These are phyloP conservation scores for Xylaria sp. DNA, from an alignment of 2,329 filamentous ascomycete species.

Conservation along the genomic window DNA sequence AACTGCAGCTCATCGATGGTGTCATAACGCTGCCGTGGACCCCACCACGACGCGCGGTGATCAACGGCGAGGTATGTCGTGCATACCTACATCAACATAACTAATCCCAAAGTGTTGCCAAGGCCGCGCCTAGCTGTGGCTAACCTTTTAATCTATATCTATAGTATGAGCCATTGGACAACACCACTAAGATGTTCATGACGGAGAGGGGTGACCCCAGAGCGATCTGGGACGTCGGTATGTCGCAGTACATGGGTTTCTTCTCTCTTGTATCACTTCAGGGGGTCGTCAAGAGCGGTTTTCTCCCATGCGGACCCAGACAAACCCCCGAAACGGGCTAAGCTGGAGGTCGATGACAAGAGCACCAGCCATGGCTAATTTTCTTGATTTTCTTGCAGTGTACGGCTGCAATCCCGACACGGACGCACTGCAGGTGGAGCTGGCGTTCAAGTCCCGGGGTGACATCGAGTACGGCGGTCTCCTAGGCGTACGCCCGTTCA, in stretches of 20 bases:
- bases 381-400: conserved; percentile 2
- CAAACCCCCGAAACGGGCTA: background rate
- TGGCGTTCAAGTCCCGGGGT: conserved; percentile 33
- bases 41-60: conserved; percentile 34
- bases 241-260: background rate
- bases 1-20: conserved; percentile 37
- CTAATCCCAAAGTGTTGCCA: background rate
- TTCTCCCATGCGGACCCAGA: too few species aligned
- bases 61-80: conserved; percentile 40
- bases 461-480: conserved; percentile 32
- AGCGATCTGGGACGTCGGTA: conserved; percentile 36
- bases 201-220: conserved; percentile 40
- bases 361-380: background rate
- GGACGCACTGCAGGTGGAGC: conserved; percentile 36
- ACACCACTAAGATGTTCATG: conserved; percentile 46
- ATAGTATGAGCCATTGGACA: conserved; percentile 39
- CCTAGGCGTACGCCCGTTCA: conserved; percentile 38
- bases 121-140: too few species aligned
- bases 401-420: conserved; percentile 41
- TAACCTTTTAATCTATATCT: background rate
- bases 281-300: too few species aligned
- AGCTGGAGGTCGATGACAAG: background rate
- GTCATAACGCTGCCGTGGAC: conserved; percentile 33
- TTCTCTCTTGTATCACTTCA: too few species aligned
- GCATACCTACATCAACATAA: conserved; percentile 2